A percentile compares a stretch with the other conserved stretches of the same genome.
Evolutionary conservation across 495 filamentous ascomycete genomes (phyloP).

Genomic region (Aspergillus conjunctus): DNA sequence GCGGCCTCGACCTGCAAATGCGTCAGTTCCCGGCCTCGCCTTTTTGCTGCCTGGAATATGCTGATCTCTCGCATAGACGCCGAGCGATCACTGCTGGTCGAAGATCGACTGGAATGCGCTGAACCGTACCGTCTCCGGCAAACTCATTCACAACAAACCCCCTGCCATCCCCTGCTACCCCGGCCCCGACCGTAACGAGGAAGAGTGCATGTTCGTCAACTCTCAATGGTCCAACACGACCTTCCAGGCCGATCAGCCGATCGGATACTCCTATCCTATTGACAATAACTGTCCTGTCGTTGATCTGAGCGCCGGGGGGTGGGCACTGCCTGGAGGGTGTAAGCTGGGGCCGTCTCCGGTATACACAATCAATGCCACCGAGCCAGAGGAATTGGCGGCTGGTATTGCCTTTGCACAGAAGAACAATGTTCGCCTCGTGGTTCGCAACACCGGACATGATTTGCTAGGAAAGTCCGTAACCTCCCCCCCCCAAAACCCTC

Average conservation of each 20-base stretch:
- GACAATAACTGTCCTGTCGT: constrained; percentile 34
- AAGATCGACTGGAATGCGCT: constrained; percentile 40
- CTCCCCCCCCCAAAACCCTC: constrained; percentile 32
- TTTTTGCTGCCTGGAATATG: not conserved
- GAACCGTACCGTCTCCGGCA: constrained; percentile 51
- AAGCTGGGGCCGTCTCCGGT: constrained; percentile 24
- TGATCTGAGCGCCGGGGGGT: constrained; percentile 33
- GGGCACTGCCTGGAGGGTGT: constrained; percentile 28
- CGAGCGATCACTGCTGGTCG: constrained; percentile 47
- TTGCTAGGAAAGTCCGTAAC: constrained; percentile 48
- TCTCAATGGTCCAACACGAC: constrained; percentile 31
- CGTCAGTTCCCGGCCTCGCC: constrained; percentile 11
- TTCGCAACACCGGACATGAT: constrained; percentile 61
- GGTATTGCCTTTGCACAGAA: constrained; percentile 51
- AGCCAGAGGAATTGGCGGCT: constrained; percentile 26
- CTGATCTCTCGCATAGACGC: constrained; percentile 25
- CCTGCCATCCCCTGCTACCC: constrained; percentile 61
- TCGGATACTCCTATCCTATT: constrained; percentile 36
- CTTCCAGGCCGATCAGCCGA: constrained; percentile 32
- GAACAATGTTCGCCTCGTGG: constrained; percentile 57
- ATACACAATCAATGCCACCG: constrained; percentile 39
- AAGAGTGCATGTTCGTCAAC: constrained; percentile 30
- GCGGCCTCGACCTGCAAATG: constrained; percentile 26
- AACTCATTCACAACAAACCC: constrained; percentile 53
- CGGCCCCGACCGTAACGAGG: constrained; percentile 31